phyloP scores from a whole-genome alignment of 768 basidiomycete species.

The Russula brevipes region DNA sequence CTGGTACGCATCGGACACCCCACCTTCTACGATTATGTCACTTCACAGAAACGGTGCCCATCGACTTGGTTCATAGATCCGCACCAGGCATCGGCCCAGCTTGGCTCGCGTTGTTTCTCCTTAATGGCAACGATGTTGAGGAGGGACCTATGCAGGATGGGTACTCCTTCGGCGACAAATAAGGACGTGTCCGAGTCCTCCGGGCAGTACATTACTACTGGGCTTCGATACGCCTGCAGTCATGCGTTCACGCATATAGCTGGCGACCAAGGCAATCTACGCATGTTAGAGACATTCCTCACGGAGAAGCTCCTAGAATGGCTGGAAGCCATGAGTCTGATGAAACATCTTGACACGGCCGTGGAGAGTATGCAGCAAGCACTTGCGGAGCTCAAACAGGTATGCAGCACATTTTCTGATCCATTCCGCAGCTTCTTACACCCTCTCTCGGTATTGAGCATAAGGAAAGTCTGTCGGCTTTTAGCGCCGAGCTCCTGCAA shows the following conservation, averaged over 20 bases:
- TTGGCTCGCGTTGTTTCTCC: conserved; percentile 15
- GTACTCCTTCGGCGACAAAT: conserved; percentile 1
- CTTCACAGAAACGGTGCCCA: conserved; percentile 12
- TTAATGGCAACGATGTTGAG: conserved; percentile 7
- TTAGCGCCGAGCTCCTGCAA: conserved; percentile 10
- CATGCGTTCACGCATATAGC: conserved; percentile 8
- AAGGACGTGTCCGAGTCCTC: conserved; percentile 1
- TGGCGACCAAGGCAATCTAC: conserved; percentile 1
- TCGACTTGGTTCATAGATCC: conserved; percentile 9
- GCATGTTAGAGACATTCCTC: conserved; percentile 11
- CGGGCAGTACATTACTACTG: not conserved
- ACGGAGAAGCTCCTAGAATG: conserved; percentile 17
- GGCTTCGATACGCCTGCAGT: conserved; percentile 14
- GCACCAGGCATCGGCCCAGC: not conserved
- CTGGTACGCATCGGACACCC: conserved; percentile 16
- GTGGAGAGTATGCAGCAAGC: conserved; percentile 9
- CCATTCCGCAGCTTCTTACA: not conserved
- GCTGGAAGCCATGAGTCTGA: conserved; percentile 16
- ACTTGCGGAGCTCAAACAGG: conserved; percentile 6
- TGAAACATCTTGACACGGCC: conserved; percentile 9
- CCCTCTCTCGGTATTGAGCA: not conserved
- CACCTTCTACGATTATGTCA: conserved; percentile 19
- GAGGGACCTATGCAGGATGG: conserved; percentile 15
- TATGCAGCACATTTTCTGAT: not conserved
- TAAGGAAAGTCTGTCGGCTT: not conserved